A percentile compares a stretch with the other conserved stretches of the same genome.
phyloP scores from a whole-genome alignment of 2,329 filamentous ascomycete species.

The Neofusicoccum ribis region DNA sequence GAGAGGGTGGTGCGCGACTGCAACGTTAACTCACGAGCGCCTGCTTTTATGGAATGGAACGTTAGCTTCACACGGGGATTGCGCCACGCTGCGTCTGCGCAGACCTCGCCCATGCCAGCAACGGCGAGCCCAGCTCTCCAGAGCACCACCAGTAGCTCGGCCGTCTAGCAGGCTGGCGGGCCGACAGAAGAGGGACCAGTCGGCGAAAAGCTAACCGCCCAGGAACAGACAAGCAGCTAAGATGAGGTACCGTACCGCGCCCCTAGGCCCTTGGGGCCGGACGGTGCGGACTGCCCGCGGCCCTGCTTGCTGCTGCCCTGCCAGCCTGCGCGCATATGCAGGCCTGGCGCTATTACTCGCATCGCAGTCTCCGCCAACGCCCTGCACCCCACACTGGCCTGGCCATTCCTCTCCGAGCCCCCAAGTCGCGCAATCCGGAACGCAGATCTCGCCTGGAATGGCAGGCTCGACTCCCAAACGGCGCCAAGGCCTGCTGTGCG shows the following conservation, averaged over 20 bases:
- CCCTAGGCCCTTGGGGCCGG: background rate
- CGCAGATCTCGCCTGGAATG: slow-evolving; percentile 22
- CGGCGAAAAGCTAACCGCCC: background rate
- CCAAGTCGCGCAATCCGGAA: slow-evolving; percentile 15
- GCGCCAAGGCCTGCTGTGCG: slow-evolving; percentile 18
- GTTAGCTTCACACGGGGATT: slow-evolving; percentile 30
- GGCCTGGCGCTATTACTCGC: slow-evolving; percentile 17
- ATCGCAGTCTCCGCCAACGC: slow-evolving; percentile 3
- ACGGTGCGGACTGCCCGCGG: background rate
- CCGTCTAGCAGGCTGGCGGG: background rate
- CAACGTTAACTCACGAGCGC: slow-evolving; percentile 35
- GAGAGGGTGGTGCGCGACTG: slow-evolving; percentile 30
- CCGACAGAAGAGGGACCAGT: slow-evolving; percentile 2
- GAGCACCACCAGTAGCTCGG: background rate
- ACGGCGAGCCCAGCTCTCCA: background rate
- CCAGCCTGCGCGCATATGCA: slow-evolving; percentile 8
- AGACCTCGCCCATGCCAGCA: slow-evolving; percentile 25
- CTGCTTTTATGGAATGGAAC: slow-evolving; percentile 32
- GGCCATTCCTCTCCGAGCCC: slow-evolving; percentile 16
- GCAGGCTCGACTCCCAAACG: slow-evolving; percentile 15
- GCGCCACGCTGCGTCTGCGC: slow-evolving; percentile 22
- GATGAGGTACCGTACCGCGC: background rate
- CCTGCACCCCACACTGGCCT: slow-evolving; percentile 15
- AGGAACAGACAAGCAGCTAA: background rate
- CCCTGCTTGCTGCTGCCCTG: background rate